Base-by-base conservation (phyloP, 352 stramenopile genomes). In the Globisporangium emineosum region DNA sequence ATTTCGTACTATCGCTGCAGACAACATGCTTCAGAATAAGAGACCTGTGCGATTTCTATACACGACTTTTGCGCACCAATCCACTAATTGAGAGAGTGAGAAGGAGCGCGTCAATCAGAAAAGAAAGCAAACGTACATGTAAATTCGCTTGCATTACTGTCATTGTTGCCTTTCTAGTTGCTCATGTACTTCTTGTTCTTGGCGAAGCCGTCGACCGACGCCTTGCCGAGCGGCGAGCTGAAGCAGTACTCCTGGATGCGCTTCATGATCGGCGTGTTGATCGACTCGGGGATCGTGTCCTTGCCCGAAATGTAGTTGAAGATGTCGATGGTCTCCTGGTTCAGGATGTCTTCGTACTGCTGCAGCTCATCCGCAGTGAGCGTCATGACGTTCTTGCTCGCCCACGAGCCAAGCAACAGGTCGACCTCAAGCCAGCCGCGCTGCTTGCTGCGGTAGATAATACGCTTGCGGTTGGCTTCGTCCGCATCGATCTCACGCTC, bases 311-410 rank as follows among this genome's bases (percentile, higher is more conserved):
- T 93, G 64, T 98, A 95, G 77, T 98, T 99, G 81, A 98, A 99
- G 72, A 98, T 99, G 81, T 99, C 96, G 70, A 98, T 98, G 9
- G 96, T 99, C 78, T 99, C 96, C 67, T 96, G 82, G 77, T 99
- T 99, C 32, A 98, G 76, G 75, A 99, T 98, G 64, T 88, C 79
- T 72, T 99, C 96, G 79, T 97, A 99, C 69, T 98, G 76, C 69
- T 97, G 71, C 27, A 98, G 71, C 69, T 98, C 91, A 7, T 91
- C 75, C 5, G 71, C 65, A 13, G 77, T 75, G 25, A 98, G 71
- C 29, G 64, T 65, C 61, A 90, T 87, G 42, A 98, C 92, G 79
- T 98, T 91, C 68, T 98, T 75, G 64, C 72, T 85, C 13, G 95
- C 94, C 93, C 93, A 99, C 12, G 89, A 97, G 29, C 95, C 95